Conservation (phyloP, 2,329 filamentous ascomycete species). For the Arachnomyces sp. region DNA sequence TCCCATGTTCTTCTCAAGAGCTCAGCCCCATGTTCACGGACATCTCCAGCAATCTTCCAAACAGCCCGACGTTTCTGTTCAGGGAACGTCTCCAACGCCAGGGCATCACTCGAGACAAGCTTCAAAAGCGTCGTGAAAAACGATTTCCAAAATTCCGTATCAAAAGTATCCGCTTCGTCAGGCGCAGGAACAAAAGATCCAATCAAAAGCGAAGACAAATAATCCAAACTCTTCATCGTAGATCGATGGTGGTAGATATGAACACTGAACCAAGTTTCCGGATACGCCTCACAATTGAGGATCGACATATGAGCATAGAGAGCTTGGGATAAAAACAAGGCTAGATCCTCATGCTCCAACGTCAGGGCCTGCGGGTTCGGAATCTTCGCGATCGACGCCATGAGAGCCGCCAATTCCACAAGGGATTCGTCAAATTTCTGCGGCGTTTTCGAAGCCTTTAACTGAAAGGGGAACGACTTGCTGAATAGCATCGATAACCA, state of each 20-base stretch:
- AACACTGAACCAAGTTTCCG: conserved; percentile 80
- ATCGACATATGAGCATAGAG: conserved; percentile 85
- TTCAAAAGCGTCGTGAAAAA: conserved; percentile 87
- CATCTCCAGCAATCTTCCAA: conserved; percentile 98
- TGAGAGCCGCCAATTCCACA: conserved; percentile 77
- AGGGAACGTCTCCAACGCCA: conserved; percentile 90
- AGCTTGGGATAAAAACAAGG: conserved; percentile 66
- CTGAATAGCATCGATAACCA: conserved; percentile 83
- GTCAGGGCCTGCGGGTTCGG: conserved; percentile 67
- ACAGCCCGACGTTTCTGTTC: conserved; percentile 94
- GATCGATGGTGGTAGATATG: conserved; percentile 91
- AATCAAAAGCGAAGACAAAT: conserved; percentile 70
- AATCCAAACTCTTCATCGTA: conserved; percentile 76
- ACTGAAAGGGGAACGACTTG: conserved; percentile 79
- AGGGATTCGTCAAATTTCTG: conserved; percentile 76
- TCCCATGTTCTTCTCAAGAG: conserved; percentile 83
- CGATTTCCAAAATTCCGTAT: conserved; percentile 86
- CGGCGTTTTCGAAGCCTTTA: conserved; percentile 54
- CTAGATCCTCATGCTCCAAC: conserved; percentile 69
- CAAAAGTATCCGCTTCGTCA: conserved; percentile 85
- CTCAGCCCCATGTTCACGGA: conserved; percentile 83
- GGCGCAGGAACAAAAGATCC: conserved; percentile 78
- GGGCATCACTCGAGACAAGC: conserved; percentile 77
- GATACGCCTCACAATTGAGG: conserved; percentile 81
- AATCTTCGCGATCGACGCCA: conserved; percentile 73